Evolutionary conservation across 192 early-diverging fungal genomes (phyloP).

Genomic region (Gonapodya sp.): DNA sequence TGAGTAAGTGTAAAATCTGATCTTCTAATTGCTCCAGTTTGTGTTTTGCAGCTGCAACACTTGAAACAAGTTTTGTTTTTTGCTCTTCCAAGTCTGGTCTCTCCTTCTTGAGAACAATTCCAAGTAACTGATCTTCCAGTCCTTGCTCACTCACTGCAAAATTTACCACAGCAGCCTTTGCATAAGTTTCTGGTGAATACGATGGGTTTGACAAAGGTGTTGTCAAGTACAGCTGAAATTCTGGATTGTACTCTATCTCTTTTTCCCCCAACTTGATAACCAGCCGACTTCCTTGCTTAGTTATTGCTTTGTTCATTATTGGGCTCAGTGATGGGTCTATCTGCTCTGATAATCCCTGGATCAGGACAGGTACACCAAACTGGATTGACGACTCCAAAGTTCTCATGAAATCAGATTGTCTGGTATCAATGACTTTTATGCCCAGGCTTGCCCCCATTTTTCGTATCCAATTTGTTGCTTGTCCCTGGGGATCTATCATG

Average conservation of each 20-base stretch:
- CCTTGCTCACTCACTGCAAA: constrained; percentile 56
- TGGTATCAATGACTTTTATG: constrained; percentile 11
- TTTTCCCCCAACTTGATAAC: constrained; percentile 49
- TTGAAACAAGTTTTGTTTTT: constrained; percentile 43
- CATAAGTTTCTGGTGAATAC: constrained; percentile 51
- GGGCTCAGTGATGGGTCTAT: constrained; percentile 50
- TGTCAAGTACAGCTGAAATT: constrained; percentile 50
- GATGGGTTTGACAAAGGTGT: constrained; percentile 50
- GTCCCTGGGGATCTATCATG: constrained; percentile 58
- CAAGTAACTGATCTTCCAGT: constrained; percentile 49
- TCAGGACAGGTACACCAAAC: constrained; percentile 42
- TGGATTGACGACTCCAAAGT: constrained; percentile 48
- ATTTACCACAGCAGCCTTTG: constrained; percentile 54
- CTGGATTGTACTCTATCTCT: constrained; percentile 52
- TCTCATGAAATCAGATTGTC: constrained; percentile 10
- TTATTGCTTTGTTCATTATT: constrained; percentile 45
- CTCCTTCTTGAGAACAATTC: constrained; percentile 44
- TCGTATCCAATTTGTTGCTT: constrained; percentile 51
- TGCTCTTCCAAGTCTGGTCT: constrained; percentile 53
- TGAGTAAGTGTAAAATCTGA: constrained; percentile 47
- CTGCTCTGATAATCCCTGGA: constrained; percentile 41
- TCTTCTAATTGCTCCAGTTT: constrained; percentile 52
- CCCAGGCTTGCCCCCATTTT: neutral
- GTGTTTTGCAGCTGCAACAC: constrained; percentile 45
- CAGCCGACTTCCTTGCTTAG: constrained; percentile 42